phyloP scores from a whole-genome alignment of 2,329 filamentous ascomycete species.

The Rhynchosporium agropyri region DNA sequence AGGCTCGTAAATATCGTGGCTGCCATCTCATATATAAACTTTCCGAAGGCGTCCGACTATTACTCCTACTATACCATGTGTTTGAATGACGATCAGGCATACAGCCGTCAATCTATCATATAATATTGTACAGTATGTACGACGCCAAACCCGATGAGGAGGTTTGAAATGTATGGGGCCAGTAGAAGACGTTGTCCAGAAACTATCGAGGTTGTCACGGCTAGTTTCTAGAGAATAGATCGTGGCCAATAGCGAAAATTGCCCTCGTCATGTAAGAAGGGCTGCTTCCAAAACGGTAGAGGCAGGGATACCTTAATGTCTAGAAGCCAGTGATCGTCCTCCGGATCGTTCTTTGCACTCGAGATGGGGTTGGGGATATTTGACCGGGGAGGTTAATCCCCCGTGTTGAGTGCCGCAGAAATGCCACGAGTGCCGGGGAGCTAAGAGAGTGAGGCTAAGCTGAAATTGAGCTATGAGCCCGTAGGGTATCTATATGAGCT shows the following conservation, averaged over 20 bases:
- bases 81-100: neutral
- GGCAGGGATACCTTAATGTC: slow-evolving; percentile 6
- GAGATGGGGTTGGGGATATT: neutral
- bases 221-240: slow-evolving; percentile 10
- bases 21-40: slow-evolving; percentile 23
- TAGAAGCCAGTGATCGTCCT: slow-evolving; percentile 12
- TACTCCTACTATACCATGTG: neutral
- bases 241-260: slow-evolving; percentile 13
- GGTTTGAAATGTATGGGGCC: slow-evolving; percentile 3
- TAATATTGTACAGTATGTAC: neutral
- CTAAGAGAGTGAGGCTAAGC: neutral
- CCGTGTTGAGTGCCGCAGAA: slow-evolving; percentile 7
- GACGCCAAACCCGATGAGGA: neutral
- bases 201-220: slow-evolving; percentile 11
- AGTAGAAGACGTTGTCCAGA: slow-evolving; percentile 3
- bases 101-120: neutral
- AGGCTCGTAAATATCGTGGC: slow-evolving; percentile 21
- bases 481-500: neutral
- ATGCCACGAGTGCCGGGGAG: neutral
- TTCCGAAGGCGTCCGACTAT: neutral
- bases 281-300: slow-evolving; percentile 7
- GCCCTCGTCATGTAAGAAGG: slow-evolving; percentile 7
- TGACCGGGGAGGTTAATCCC: slow-evolving; percentile 7
- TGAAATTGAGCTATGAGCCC: neutral
- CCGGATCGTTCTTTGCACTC: slow-evolving; percentile 9